Evolutionary conservation across 257 asterid genomes (phyloP), one percentile per base, ranked within the genome.

Genomic region (Verbascum thapsus): DNA sequence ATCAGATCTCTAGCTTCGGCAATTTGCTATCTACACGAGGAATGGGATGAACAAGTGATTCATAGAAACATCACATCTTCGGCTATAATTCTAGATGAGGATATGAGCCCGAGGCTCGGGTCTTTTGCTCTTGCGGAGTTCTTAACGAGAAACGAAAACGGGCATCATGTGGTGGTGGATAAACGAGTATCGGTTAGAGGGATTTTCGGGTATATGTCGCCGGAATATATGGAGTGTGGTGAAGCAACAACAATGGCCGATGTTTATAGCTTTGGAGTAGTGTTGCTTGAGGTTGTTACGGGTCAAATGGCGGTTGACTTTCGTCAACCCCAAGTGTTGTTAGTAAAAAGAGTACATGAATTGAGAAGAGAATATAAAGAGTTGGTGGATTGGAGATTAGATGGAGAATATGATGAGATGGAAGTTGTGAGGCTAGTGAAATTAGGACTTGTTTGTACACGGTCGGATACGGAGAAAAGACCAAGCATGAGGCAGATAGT

Each of bases 21-120:
- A 1, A 45, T 92, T 42, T 81, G 78, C 63, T 92, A 92, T 61
- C 91, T 92, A 50, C 99, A 92, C 3, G 99, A 92, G 73, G 99
- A 87, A 47, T 92, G 99, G 99, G 96, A 92, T n/a, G 99, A 92
- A 71, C 94, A 85, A 49, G 99, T 92, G 8, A 90, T 92, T 30
- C 99, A 92, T 57, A 64, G 94, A 60, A 89, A 83, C 42, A 92
- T 92, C 60, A 92, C 99, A 10, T 87, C 99, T 3, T 92, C 97
- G 0, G 94, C 99, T 4, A 57, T 92, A 18, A 63, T 76, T 50
- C 74, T 92, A 1, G 99, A 87, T 53, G 81, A 69, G 2, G 99
- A 87, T 65, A 76, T 74, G 87, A 92, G 78, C 72, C 97, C 99
- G 0, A 81, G 96, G 70, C 94, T 92, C 10, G 97, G 97, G 2